A percentile compares a stretch with the other conserved stretches of the same genome.
Evolutionary conservation across 352 stramenopile genomes (phyloP).

Genomic region (Paralagenidium karlingii): DNA sequence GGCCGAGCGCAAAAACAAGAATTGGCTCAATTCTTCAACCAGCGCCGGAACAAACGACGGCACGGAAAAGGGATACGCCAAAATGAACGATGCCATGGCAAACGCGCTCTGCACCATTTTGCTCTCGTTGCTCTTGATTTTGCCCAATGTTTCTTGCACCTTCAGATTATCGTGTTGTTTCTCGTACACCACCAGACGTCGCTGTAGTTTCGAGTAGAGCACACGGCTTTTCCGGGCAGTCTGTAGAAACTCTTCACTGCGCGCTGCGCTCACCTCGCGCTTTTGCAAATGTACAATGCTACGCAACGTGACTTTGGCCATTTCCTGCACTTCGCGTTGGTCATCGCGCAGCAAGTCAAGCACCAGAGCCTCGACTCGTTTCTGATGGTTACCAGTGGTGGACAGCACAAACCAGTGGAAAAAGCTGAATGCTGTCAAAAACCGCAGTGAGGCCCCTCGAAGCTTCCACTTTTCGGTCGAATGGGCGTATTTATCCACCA

Average conservation of each 20-base stretch:
- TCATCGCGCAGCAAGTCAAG: conserved; percentile 45
- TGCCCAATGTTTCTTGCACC: conserved; percentile 12
- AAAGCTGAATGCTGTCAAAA: conserved; percentile 59
- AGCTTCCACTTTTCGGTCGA: too few relatives aligned
- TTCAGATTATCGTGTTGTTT: conserved; percentile 13
- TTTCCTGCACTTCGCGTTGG: conserved; percentile 66
- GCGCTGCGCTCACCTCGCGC: conserved; percentile 11
- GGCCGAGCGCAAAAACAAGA: conserved; percentile 46
- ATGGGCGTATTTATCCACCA: too few relatives aligned
- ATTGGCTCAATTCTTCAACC: conserved; percentile 58
- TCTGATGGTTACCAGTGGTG: conserved; percentile 11
- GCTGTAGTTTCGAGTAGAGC: conserved; percentile 45
- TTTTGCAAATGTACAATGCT: conserved; percentile 50
- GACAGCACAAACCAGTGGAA: conserved; percentile 59
- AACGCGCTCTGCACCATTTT: conserved; percentile 54
- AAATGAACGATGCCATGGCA: conserved; percentile 49
- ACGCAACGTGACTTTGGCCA: conserved; percentile 62
- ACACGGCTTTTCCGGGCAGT: conserved; percentile 23
- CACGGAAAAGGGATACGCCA: conserved; percentile 69
- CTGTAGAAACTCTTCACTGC: conserved; percentile 23
- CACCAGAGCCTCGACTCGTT: conserved; percentile 37
- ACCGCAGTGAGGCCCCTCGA: conserved; percentile 49
- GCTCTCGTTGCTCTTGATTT: conserved; percentile 27
- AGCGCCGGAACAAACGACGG: conserved; percentile 49
- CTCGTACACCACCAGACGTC: conserved; percentile 29